A percentile compares a stretch with the other conserved stretches of the same genome.
Evolutionary conservation across 345 rosid genomes (phyloP).

Genomic region (Jatropha curcas): DNA sequence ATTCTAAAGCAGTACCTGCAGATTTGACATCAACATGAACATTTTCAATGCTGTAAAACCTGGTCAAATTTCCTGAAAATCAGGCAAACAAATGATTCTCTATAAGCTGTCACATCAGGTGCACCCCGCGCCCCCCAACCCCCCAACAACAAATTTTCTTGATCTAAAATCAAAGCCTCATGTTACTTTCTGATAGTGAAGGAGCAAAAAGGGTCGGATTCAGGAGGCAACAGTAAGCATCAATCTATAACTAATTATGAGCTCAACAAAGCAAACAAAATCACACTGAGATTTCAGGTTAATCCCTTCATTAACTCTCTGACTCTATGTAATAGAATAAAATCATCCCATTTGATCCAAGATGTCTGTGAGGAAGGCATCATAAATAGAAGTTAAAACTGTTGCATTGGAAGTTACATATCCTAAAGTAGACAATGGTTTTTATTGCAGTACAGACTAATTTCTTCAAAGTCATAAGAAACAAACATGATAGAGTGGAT

Average conservation of each 20-base stretch:
- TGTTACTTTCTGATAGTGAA: neutral
- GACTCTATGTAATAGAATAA: neutral
- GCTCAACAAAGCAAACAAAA: neutral
- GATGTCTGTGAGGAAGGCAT: neutral
- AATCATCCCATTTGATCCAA: neutral
- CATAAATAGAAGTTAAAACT: too few relatives aligned
- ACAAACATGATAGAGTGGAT: neutral
- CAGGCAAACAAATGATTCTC: neutral
- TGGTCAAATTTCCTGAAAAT: neutral
- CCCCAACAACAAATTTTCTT: too few relatives aligned
- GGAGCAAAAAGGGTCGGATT: too few relatives aligned
- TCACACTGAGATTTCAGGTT: neutral
- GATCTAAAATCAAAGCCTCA: too few relatives aligned
- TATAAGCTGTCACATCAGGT: neutral
- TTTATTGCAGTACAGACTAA: neutral
- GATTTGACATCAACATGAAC: constrained; percentile 8
- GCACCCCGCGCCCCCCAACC: too few relatives aligned
- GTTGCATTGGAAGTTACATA: neutral
- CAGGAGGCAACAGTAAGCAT: neutral
- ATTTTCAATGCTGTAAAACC: neutral
- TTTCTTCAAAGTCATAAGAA: neutral
- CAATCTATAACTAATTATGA: neutral
- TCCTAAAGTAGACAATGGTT: neutral
- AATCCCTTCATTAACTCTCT: neutral
- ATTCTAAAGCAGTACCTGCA: constrained; percentile 80